phyloP scores from a whole-genome alignment of 1,284 basidiomycete genomes.

The Trametes pubescens region DNA sequence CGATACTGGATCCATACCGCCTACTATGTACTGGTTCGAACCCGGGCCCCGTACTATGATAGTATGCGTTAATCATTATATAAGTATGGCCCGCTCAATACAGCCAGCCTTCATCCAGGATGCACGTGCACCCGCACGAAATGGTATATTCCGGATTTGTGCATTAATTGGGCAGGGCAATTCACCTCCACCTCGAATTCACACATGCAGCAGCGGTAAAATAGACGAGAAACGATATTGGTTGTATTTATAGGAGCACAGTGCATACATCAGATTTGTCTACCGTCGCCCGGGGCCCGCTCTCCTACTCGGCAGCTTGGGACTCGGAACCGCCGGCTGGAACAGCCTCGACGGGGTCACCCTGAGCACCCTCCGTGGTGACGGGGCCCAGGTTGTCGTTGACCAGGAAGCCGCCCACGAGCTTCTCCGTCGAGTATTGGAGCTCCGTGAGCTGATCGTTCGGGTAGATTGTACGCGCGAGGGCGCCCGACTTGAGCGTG shows the following conservation, averaged over 20 bases:
- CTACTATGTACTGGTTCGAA: background rate
- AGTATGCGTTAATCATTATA: background rate
- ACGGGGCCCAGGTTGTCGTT: background rate
- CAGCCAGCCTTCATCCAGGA: no score
- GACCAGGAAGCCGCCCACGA: background rate
- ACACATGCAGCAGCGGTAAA: no score
- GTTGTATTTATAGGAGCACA: no score
- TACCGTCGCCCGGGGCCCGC: no score
- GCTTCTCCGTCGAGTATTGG: background rate
- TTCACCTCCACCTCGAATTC: no score
- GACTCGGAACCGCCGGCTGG: no score
- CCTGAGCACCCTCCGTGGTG: background rate
- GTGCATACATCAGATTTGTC: no score
- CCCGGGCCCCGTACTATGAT: background rate
- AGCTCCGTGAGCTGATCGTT: constrained; percentile 7
- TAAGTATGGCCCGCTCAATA: background rate
- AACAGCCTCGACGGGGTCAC: background rate
- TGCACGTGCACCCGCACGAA: no score
- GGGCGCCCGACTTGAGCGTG: background rate
- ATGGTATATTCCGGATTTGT: no score
- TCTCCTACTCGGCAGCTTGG: no score
- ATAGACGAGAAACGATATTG: no score
- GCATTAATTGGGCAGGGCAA: no score
- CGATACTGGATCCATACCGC: background rate
- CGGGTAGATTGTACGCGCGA: background rate